phyloP scores from a whole-genome alignment of 2,329 filamentous ascomycete species.

The Fusarium torreyae region DNA sequence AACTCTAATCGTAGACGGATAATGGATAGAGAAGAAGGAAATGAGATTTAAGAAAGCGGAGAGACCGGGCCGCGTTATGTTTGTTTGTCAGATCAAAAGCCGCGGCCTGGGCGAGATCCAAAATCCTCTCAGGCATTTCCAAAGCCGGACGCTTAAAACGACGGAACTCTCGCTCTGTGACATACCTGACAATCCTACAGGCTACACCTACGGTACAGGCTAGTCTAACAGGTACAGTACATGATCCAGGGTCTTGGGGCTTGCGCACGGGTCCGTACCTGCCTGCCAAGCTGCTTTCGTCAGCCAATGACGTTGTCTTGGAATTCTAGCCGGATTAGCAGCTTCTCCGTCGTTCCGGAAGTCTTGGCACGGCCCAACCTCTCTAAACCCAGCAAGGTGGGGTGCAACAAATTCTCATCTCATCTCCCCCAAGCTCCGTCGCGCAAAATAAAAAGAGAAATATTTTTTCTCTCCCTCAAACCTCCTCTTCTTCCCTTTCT shows the following conservation, averaged over 20 bases:
- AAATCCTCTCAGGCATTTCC: constrained; percentile 35
- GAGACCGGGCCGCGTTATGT: constrained; percentile 25
- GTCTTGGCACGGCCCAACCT: constrained; percentile 48
- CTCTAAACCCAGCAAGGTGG: constrained; percentile 46
- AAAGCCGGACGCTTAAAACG: constrained; percentile 33
- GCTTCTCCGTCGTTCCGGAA: constrained; percentile 21
- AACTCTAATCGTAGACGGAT: constrained; percentile 20
- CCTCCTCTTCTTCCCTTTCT: constrained; percentile 30
- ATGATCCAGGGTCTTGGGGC: constrained; percentile 35
- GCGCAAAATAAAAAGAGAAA: constrained; percentile 48
- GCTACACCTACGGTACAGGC: no score
- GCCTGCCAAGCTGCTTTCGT: constrained; percentile 39
- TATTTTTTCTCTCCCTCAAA: constrained; percentile 33
- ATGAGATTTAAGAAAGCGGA: constrained; percentile 29
- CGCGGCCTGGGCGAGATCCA: constrained; percentile 26
- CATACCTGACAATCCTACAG: constrained; percentile 3
- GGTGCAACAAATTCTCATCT: constrained; percentile 53
- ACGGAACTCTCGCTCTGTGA: constrained; percentile 16
- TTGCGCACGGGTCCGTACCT: constrained; percentile 28
- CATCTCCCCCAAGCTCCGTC: constrained; percentile 47
- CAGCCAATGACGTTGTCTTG: constrained; percentile 48
- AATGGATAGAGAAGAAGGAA: constrained; percentile 18
- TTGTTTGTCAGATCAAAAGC: constrained; percentile 21
- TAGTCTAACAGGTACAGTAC: no score
- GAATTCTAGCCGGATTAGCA: constrained; percentile 32